Percentiles rank a stretch among this genome's conserved stretches.
These are phyloP conservation scores for Brassica incana DNA, from an alignment of 345 rosid species.

Conservation along the genomic window DNA sequence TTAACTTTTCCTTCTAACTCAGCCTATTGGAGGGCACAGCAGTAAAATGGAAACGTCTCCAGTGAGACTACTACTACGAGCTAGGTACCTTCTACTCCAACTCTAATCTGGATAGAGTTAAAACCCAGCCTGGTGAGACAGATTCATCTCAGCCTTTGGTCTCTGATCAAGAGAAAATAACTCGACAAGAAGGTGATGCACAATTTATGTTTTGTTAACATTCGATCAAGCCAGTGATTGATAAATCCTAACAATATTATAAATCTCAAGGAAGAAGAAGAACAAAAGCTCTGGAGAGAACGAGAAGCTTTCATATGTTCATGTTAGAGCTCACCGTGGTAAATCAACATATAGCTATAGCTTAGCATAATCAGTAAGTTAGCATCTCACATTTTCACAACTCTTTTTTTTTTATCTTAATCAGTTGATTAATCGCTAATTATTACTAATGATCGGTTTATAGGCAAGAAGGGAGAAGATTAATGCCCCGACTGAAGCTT, in stretches of 20 bases:
- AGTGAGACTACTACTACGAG: too few species aligned
- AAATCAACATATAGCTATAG: constrained; percentile 78
- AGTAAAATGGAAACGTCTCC: too few species aligned
- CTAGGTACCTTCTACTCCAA: too few species aligned
- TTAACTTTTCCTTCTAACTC: too few species aligned
- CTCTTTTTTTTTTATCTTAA: background rate
- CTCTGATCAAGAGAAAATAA: too few species aligned
- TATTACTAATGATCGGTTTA: background rate
- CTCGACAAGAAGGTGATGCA: too few species aligned
- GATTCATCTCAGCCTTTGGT: too few species aligned
- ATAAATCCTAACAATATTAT: background rate
- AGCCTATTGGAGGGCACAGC: too few species aligned
- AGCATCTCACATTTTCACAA: background rate
- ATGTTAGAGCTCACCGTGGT: constrained; percentile 76
- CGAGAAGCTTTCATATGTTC: constrained; percentile 68
- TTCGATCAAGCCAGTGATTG: too few species aligned
- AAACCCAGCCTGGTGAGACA: too few species aligned
- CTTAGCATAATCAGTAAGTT: constrained; percentile 66
- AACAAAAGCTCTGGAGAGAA: constrained; percentile 51
- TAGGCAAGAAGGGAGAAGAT: background rate
- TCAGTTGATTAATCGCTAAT: background rate
- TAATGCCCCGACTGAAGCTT: background rate
- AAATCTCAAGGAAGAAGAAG: constrained; percentile 50
- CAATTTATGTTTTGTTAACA: too few species aligned
- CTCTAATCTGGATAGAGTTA: too few species aligned